Conservation (phyloP, 129 eudicot species). For the Chrysanthemum makinoi region DNA sequence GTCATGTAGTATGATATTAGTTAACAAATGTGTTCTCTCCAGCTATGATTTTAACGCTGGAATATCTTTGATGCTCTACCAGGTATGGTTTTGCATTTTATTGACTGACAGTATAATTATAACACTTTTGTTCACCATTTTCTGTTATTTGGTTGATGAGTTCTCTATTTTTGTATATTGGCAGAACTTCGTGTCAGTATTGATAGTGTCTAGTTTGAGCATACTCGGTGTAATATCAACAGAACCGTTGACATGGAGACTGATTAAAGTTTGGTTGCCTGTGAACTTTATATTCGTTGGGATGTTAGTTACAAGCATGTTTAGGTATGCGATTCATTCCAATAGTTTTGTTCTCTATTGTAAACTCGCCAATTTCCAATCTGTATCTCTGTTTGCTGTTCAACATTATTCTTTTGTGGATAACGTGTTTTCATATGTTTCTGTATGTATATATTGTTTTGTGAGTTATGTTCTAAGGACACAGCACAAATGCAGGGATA, state of each 20-base stretch:
- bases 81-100: conserved; percentile 47
- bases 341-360: not conserved
- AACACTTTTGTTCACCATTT: not conserved
- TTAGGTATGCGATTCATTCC: conserved; percentile 58
- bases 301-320: conserved; percentile 98
- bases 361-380: not conserved
- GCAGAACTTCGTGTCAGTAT: conserved; percentile 92
- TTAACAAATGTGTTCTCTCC: conserved; percentile 92
- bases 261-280: conserved; percentile 95
- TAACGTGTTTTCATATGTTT: too few relatives aligned
- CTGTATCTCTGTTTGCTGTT: too few relatives aligned
- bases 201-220: conserved; percentile 69
- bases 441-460: too few relatives aligned
- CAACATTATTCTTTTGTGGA: too few relatives aligned
- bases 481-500: too few relatives aligned
- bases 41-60: conserved; percentile 97
- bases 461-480: too few relatives aligned
- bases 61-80: conserved; percentile 96
- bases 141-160: conserved; percentile 24
- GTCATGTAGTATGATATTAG: conserved; percentile 95
- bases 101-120: not conserved
- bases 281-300: conserved; percentile 95
- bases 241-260: conserved; percentile 89
- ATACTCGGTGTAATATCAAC: conserved; percentile 75
- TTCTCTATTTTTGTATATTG: conserved; percentile 18